Base-by-base conservation (phyloP, 2,329 filamentous ascomycete species). In the Microdochium paspali region DNA sequence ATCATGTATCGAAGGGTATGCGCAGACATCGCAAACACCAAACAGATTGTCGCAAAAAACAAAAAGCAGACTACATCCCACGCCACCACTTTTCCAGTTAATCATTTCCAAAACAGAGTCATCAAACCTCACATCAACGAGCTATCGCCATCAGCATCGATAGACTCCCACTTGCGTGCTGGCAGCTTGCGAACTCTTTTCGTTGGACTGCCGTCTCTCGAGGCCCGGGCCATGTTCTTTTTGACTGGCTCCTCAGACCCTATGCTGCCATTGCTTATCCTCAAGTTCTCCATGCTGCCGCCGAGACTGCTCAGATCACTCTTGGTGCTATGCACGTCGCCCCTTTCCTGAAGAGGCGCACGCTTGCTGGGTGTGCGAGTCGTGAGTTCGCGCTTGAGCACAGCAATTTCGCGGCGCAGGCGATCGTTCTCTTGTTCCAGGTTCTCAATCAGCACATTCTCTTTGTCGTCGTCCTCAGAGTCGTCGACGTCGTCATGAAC, bases 351-450 rank as follows among this genome's bases (percentile, higher is more conserved):
- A 1, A 81, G 68, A 1, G 78, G 77, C 46, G 67, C 64, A 30
- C 78, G 68, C 64, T 80, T 84, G 3, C 71, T 79, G 0, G 84
- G 84, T 47, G 81, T 88, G 47, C 79, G 74, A 13, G 70, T 72
- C 0, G 70, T 69, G 5, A 88, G 59, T 63, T 90, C 84, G 30
- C 85, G 76, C 59, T 82, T 82, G 23, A 90, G 62, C 2, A 80
- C 69, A 1, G 72, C 72, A 20, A 89, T 71, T 56, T 85, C 84
- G 23, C 76, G 74, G 13, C 82, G 74, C 31, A 91, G 70, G 3
- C 77, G 71, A 50, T 86, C 81, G 47, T 90, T 89, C 59, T 90
- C 86, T 45, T 80, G 67, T 56, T 86, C 79, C 1, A 90, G 67
- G 43, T 84, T 76, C 57, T 84, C 78, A 5, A 82, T 69, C 2